phyloP scores from a whole-genome alignment of 1,139 yeast genomes.

The Pichia sp. region DNA sequence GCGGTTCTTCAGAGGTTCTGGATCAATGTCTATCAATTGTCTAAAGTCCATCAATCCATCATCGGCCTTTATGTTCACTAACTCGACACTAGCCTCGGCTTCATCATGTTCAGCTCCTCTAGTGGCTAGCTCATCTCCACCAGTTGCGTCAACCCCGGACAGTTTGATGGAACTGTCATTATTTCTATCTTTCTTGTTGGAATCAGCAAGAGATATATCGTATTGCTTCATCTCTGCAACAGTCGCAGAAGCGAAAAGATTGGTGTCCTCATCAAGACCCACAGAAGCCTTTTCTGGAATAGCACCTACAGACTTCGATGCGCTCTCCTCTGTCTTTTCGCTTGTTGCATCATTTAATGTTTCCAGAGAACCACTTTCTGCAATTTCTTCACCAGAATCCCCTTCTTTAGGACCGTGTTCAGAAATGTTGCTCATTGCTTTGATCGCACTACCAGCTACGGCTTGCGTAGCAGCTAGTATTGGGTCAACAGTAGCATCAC shows the following conservation, averaged over 20 bases:
- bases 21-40: conserved; percentile 21
- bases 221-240: conserved; percentile 25
- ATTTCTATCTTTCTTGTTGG: conserved; percentile 1
- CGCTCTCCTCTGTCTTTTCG: background rate
- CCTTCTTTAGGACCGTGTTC: conserved; percentile 2
- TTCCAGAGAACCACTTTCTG: background rate
- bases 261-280: conserved; percentile 15
- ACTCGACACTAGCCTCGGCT: conserved; percentile 7
- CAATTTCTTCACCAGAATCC: background rate
- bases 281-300: background rate
- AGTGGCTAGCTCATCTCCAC: background rate
- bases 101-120: background rate
- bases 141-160: background rate
- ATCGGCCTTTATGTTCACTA: conserved; percentile 11
- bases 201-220: conserved; percentile 4
- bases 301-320: background rate
- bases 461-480: conserved; percentile 1
- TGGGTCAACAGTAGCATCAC: background rate
- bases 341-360: background rate
- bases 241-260: conserved; percentile 24
- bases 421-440: conserved; percentile 8
- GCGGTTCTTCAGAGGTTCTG: conserved; percentile 23
- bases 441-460: conserved; percentile 4
- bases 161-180: conserved; percentile 1
- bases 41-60: conserved; percentile 16